Base-by-base conservation (phyloP, 2,329 filamentous ascomycete species). In the Aquanectria penicillioides region DNA sequence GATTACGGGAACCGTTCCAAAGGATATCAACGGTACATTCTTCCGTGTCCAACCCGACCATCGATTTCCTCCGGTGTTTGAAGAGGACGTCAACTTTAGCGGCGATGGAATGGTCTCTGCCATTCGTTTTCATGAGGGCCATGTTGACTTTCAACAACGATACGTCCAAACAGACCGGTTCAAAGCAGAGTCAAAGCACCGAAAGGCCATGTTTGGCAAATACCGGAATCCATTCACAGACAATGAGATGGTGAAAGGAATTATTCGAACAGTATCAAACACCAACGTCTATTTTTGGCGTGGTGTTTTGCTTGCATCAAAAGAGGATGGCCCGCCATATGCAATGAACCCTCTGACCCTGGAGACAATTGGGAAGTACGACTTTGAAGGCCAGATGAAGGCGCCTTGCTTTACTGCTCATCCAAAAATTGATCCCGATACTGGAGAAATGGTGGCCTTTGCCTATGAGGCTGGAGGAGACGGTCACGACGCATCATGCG, bases 31-130 rank as follows among this genome's bases (percentile, higher is more conserved):
- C 15, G 62, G 62, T 0, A 64, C 54, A 0, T 65, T 64, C n/a
- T 65, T 62, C 11, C 29, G 62, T 4, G 54, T 65, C 1, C 59
- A 62, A 0, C 50, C 62, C 1, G 62, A 65, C 23, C 62, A 51
- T 2, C 50, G 47, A 2, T 61, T 64, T 1, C 61, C 62, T 6
- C 62, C 62, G 0, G 23, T 28, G 18, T 44, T 36, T n/a, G 38
- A 64, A 13, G 40, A 64, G 7, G 62, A 64, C 13, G 33, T 64
- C 25, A 40, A 58, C 5, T 64, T 64, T 3, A 64, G 56, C 2
- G 62, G 61, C 5, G 62, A 64, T 1, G 62, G 62, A 3, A 55
- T 61, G 1, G 51, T 64, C 9, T 61, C 41, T 9, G 48, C 62
- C 2, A 37, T 54, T n/a, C 22, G 33, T 9, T 37, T 54, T n/a